These are phyloP conservation scores for Chlamydomonas incerta DNA, from an alignment of 139 green algal genomes.

Conservation along the genomic window DNA sequence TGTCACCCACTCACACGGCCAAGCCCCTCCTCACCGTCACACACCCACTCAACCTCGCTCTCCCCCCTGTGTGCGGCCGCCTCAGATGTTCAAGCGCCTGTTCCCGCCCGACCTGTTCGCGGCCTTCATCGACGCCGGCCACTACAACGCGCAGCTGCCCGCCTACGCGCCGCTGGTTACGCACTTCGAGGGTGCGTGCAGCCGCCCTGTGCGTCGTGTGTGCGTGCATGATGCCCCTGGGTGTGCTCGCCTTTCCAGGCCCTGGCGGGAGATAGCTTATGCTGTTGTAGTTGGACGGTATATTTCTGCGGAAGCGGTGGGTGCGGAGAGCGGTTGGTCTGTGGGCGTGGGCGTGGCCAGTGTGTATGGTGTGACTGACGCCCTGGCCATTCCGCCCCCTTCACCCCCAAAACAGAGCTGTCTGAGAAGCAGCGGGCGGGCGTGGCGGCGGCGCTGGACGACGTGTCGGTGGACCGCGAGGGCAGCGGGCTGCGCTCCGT, in stretches of 20 bases:
- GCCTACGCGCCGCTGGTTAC: conserved; percentile 59
- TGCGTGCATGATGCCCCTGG: neutral
- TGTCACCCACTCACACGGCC: too few relatives aligned
- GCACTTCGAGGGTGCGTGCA: conserved; percentile 47
- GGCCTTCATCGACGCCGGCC: conserved; percentile 68
- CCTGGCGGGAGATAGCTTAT: too few relatives aligned
- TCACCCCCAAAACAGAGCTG: conserved; percentile 39
- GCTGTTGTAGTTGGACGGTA: too few relatives aligned
- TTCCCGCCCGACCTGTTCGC: conserved; percentile 69
- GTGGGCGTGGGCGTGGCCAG: too few relatives aligned
- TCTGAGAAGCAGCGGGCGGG: conserved; percentile 52
- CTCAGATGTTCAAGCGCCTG: conserved; percentile 69
- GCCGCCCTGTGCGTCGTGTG: neutral
- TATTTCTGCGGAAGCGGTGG: too few relatives aligned
- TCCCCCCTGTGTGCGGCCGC: too few relatives aligned
- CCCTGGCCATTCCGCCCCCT: too few relatives aligned
- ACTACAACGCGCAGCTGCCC: conserved; percentile 59
- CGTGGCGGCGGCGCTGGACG: conserved; percentile 55
- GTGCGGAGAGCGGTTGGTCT: too few relatives aligned
- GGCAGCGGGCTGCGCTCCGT: conserved; percentile 32
- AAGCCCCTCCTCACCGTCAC: too few relatives aligned
- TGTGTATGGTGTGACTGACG: too few relatives aligned
- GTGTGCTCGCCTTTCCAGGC: neutral
- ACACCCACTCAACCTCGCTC: too few relatives aligned
- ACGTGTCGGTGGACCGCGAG: conserved; percentile 55